These are phyloP conservation scores for Cicer yamashitae DNA, from an alignment of 306 rosid species.

Conservation along the genomic window DNA sequence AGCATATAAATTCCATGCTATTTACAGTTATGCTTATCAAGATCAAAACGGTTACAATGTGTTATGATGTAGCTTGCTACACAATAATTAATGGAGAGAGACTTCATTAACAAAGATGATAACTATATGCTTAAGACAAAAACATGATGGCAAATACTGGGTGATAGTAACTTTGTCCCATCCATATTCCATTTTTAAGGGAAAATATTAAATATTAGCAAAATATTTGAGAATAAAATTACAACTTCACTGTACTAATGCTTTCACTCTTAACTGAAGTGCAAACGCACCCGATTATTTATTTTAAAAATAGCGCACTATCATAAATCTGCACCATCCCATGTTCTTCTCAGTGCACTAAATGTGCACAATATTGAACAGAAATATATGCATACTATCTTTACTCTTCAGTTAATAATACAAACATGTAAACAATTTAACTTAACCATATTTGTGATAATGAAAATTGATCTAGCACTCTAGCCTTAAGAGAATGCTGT, in stretches of 20 bases:
- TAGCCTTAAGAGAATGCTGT: neutral
- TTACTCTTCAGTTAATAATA: constrained; percentile 21
- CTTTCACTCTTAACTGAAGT: neutral
- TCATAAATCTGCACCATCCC: neutral
- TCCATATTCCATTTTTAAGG: no score
- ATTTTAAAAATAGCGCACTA: neutral
- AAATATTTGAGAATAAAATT: no score
- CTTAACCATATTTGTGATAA: constrained; percentile 9
- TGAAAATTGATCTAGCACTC: constrained; percentile 30
- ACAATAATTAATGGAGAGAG: no score
- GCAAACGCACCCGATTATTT: neutral
- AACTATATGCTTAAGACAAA: no score
- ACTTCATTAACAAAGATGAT: no score
- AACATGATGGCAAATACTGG: no score
- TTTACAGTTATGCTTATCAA: no score
- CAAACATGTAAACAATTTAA: neutral
- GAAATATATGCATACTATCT: neutral
- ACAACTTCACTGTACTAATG: neutral
- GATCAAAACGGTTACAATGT: no score
- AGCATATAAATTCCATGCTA: no score
- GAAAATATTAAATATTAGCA: no score
- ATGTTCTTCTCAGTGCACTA: neutral
- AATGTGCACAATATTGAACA: neutral
- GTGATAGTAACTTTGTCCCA: no score
- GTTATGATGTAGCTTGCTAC: no score